Evolutionary conservation across 805 yeast species (phyloP), one percentile per base, ranked within the genome.

Genomic region (Metschnikowia orientalis): DNA sequence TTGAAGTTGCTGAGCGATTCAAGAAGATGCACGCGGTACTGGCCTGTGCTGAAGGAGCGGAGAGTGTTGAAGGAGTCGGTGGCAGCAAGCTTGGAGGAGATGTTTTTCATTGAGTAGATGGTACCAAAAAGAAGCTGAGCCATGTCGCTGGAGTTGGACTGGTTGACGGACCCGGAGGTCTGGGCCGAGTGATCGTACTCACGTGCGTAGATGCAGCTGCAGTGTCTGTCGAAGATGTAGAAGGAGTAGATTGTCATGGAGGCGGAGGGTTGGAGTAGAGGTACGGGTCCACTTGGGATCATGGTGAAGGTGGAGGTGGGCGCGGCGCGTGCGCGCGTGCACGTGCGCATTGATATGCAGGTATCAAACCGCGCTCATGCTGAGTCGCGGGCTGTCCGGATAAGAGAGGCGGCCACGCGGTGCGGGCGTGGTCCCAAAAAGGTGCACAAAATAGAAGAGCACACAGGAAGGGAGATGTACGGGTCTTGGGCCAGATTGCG

Each of bases 181-280:
- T 35, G 28, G 11, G 32, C 10, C 14, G 41, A 33, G 41, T 49
- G 51, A 34, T 46, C 32, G 28, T 30, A 35, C 54, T 85, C 94
- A 33, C 94, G 67, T 42, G 75, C 75, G 59, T 76, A 90, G 12
- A 90, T 77, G 57, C 97, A 89, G 42, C 82, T 63, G 59, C 97
- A 85, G 60, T 90, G 97, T 54, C 92, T 73, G 56, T 90, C 97
- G 54, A 82, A 90, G 35, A 90, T 75, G 84, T 88, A 85, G 53
- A 89, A 82, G 8, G 95, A 84, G 61, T 81, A 80, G 28, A 88
- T 77, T 23, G 83, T 74, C 84, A 77, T 77, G 24, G 9, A 5
- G 17, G 5, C 8, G 28, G 7, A 7, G 24, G n/a, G n/a, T n/a
- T n/a, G n/a, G n/a, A n/a, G n/a, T n/a, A n/a, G n/a, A n/a, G n/a